Evolutionary conservation across 495 filamentous ascomycete species (phyloP), one percentile per base, ranked within the genome.

Genomic region (Penicillium bialowiezense): DNA sequence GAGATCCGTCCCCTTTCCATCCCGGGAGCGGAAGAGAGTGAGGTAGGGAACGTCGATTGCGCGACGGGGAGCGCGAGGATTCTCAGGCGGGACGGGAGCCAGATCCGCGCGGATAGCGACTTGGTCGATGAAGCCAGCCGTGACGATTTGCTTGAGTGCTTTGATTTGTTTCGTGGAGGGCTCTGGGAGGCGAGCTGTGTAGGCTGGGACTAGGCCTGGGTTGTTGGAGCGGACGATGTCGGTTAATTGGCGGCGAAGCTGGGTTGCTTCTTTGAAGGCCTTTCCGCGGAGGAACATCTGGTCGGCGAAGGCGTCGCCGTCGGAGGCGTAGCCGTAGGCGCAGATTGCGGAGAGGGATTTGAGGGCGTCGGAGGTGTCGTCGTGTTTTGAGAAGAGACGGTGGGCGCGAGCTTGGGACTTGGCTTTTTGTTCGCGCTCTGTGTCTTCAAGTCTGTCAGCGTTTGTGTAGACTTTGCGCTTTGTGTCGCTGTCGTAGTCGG

Each of bases 51-150:
- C 86, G 60, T 97, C 89, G 41, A 89, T 90, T 1, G 91, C 89
- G 37, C 87, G 80, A 37, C 80, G 85, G 0, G 90, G 88, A 29
- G 87, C 89, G 15, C 88, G 77, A 4, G 74, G 63, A 48, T 81
- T 74, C 45, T 87, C 84, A 2, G 88, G 88, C 1, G 90, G 87
- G 14, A 75, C 75, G 3, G 90, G 88, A 0, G 87, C 75, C 8
- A 92, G 74, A 63, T 97, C 91, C 3, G 90, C 90, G 50, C 93
- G 89, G 60, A 97, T 92, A 42, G 95, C 95, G 41, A 99, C 78
- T 49, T 97, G 87, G 71, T 97, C 95, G 54, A 99, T 85, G 73
- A 96, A 99, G 3, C 91, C 95, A 0, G 91, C 87, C 0, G 91
- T 88, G 40, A 89, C 80, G 60, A 97, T 91, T 62, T 96, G 90